Base-by-base conservation (phyloP, 2,329 filamentous ascomycete genomes). In the Cladosporium cucumerinum region DNA sequence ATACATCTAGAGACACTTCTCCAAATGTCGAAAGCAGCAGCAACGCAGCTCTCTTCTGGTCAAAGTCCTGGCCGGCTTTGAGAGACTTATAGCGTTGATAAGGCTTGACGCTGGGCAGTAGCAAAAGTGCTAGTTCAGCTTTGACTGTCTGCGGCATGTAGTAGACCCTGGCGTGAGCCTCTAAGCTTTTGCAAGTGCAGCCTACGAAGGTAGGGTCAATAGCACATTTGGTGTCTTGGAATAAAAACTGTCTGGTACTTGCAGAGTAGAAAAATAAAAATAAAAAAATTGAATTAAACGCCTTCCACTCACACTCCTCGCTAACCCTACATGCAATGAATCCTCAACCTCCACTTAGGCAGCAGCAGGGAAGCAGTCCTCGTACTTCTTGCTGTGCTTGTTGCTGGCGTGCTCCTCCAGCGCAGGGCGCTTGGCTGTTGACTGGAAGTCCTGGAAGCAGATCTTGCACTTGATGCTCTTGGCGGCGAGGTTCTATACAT, bases 381-480 rank as follows among this genome's bases (percentile, higher is more conserved):
- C 76, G 30, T 91, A 81, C 49, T 83, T 82, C 82, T 92, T 91
- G 81, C 80, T 88, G 81, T 93, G 90, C 83, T 92, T 92, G 80
- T 92, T 92, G 69, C 79, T 75, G 67, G 90, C 89, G 77, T 93
- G 90, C 73, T 90, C 86, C 66, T 84, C 85, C 68, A 93, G 85
- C 68, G 89, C 87, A 72, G 88, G 88, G 67, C 84, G 86, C 75
- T 89, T 89, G 67, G 88, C 89, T 39, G 90, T 93, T 82, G 89
- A 89, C 71, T 93, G 84, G 81, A 93, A 93, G 32, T 89, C 90
- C 71, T 89, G 85, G 79, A 88, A 90, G 89, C 90, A 93, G 73
- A 87, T 82, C 70, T 85, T 80, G 84, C 90, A 93, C 78, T 91
- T 88, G 78, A 93, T 91, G 74, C 85, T 88, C 82, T 87, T 90